Evolutionary conservation across 2,329 filamentous ascomycete species (phyloP).

Genomic region (Didymella sp.): DNA sequence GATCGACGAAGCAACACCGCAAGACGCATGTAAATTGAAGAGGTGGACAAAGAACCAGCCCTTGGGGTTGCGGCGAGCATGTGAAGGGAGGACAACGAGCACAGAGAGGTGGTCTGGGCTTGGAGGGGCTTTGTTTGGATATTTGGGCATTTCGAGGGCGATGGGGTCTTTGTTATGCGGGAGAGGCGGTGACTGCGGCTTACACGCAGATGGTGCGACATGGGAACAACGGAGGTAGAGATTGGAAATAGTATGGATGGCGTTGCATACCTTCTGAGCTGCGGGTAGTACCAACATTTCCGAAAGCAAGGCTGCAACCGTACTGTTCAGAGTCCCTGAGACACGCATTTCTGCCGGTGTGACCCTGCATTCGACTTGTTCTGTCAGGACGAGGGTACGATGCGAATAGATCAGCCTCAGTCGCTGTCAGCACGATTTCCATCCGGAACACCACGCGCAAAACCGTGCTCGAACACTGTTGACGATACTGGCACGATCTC

Average conservation of each 20-base stretch:
- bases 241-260: not conserved
- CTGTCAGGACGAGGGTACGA: not conserved
- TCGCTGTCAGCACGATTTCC: not conserved
- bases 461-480: not conserved
- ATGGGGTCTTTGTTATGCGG: not conserved
- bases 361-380: not conserved
- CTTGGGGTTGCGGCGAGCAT: not conserved
- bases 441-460: not conserved
- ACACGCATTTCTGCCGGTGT: not conserved
- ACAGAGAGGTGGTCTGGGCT: slow-evolving; percentile 1
- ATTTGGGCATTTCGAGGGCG: not conserved
- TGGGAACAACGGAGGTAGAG: not conserved
- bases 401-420: not conserved
- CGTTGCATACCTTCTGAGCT: not conserved
- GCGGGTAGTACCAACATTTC: not conserved
- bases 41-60: slow-evolving; percentile 1
- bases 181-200: slow-evolving; percentile 8
- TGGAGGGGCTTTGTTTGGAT: not conserved
- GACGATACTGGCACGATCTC: not conserved
- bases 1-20: not conserved
- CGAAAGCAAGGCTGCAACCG: not conserved
- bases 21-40: not conserved
- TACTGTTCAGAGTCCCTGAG: not conserved
- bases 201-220: slow-evolving; percentile 3
- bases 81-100: slow-evolving; percentile 8